These are phyloP conservation scores for Geranium brycei DNA, from an alignment of 345 rosid genomes.

Conservation along the genomic window DNA sequence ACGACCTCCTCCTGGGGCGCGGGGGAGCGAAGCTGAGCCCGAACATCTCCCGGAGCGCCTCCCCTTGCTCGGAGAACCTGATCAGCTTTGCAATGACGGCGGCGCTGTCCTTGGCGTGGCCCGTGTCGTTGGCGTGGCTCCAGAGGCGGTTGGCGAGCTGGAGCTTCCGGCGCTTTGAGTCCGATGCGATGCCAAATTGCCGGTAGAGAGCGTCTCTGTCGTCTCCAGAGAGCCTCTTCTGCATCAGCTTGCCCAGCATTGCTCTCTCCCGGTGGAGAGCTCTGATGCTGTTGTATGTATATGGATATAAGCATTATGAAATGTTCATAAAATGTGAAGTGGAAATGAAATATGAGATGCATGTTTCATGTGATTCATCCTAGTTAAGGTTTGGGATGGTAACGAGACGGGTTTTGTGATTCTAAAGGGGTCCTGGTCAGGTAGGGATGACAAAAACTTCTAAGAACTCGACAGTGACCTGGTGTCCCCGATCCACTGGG, in stretches of 20 bases:
- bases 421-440: too few relatives aligned
- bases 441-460: too few relatives aligned
- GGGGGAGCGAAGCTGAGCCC: slow-evolving; percentile 80
- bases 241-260: slow-evolving; percentile 78
- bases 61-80: slow-evolving; percentile 72
- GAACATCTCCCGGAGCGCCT: slow-evolving; percentile 70
- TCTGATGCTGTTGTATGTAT: slow-evolving; percentile 35
- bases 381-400: too few relatives aligned
- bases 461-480: too few relatives aligned
- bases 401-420: too few relatives aligned
- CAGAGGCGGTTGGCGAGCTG: slow-evolving; percentile 65
- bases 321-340: too few relatives aligned
- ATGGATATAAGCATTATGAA: slow-evolving; percentile 5
- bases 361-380: too few relatives aligned
- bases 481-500: too few relatives aligned
- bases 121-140: slow-evolving; percentile 49
- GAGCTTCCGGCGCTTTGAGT: slow-evolving; percentile 63
- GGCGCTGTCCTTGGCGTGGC: slow-evolving; percentile 55
- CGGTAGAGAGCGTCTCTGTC: slow-evolving; percentile 58
- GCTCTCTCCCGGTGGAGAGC: slow-evolving; percentile 59
- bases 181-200: slow-evolving; percentile 58
- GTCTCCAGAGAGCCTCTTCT: slow-evolving; percentile 48
- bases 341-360: not conserved
- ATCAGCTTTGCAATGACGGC: slow-evolving; percentile 66
- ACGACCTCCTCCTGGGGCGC: slow-evolving; percentile 35